Evolutionary conservation across 495 filamentous ascomycete genomes (phyloP).

Genomic region (Daldinia concentrica): DNA sequence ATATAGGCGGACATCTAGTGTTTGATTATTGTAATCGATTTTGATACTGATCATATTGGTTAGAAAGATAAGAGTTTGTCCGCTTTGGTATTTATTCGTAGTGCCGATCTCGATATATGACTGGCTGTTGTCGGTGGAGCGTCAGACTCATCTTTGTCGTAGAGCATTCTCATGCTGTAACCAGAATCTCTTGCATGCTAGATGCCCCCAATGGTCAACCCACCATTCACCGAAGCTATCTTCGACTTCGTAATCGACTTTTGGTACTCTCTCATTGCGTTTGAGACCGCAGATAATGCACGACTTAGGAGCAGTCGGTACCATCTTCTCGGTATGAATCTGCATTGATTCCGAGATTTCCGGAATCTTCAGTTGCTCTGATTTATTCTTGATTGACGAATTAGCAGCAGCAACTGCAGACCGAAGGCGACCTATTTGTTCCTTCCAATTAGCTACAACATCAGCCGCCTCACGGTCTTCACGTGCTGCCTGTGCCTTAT

Average conservation of each 20-base stretch:
- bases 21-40: constrained; percentile 9
- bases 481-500: constrained; percentile 78
- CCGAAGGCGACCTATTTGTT: constrained; percentile 68
- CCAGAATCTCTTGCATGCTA: constrained; percentile 87
- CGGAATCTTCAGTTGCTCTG: constrained; percentile 63
- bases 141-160: constrained; percentile 65
- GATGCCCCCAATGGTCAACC: constrained; percentile 88
- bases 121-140: not conserved
- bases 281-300: constrained; percentile 91
- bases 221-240: constrained; percentile 98
- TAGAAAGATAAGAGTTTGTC: not conserved
- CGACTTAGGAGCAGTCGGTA: constrained; percentile 73
- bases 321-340: constrained; percentile 70
- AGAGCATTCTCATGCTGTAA: constrained; percentile 72
- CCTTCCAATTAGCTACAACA: constrained; percentile 75
- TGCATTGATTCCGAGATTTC: constrained; percentile 71
- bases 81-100: not conserved
- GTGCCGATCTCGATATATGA: constrained; percentile 8
- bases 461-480: constrained; percentile 91
- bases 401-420: constrained; percentile 66
- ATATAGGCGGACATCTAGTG: not conserved
- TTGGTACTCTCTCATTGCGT: constrained; percentile 80
- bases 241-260: constrained; percentile 78
- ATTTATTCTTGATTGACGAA: constrained; percentile 43
- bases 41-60: not conserved